Evolutionary conservation across 192 early-diverging fungal species (phyloP), one percentile per base, ranked within the genome.

Genomic region (Linnemannia schmuckeri): DNA sequence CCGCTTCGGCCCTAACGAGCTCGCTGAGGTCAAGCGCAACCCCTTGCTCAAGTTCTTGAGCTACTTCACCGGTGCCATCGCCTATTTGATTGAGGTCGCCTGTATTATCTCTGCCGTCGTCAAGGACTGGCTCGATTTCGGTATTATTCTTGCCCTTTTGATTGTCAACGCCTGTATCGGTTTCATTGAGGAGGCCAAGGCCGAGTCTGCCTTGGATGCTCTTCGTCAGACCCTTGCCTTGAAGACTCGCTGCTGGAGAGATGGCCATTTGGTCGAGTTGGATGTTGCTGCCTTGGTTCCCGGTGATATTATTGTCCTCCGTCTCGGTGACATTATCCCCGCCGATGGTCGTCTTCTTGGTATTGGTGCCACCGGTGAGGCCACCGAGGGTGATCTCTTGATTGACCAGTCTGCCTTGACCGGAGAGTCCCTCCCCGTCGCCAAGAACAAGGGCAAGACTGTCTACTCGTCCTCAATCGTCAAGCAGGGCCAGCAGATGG

Each of bases 391-490:
- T 72, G 88, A 92, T 40, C 91, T 98, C 41, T 93, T 94, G 85
- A 94, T 98, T 73, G 97, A 98, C 89, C 96, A 98, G 89, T 95
- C 96, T 22, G 96, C 96, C 40, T 92, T 98, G 33, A 97, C 97
- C 9, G 97, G 97, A 75, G 97, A 98, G 90, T 98, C 97, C 27
- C 91, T 98, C 52, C 97, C 97, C 1, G 95, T 97, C n/a, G 88
- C 91, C 73, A 97, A 97, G 90, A 92, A 92, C 81, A 95, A 94
- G 88, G 93, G 94, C 63, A 90, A 90, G 66, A 95, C 93, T 30
- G 96, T 96, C 69, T 98, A 96, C 89, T 97, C 97, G 46, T 97
- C 96, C 52, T 96, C 96, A 2, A 96, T 96, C 75, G 94, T 97
- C 89, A 97, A 97, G 91, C 97, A 97, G 87, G 97, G 97, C 47